Evolutionary conservation across 164 flowering plant genomes (phyloP), one percentile per base, ranked within the genome.

Genomic region (Annona cherimola): DNA sequence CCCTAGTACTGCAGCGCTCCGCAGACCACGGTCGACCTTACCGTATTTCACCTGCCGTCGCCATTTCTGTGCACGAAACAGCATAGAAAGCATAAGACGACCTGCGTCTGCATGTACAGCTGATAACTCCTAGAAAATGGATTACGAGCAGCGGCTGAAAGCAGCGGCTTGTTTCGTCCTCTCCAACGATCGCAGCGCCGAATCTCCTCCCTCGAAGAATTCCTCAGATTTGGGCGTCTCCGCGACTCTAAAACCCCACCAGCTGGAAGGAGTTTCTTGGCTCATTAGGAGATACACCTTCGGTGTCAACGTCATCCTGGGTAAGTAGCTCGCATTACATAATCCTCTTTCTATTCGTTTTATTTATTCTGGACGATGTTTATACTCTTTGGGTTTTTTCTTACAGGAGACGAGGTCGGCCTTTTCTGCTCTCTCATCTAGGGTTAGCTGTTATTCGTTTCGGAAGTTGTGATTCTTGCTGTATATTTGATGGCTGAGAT

Each of bases 371-470:
- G 35, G 35, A 26, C 35, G 20, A 20, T 3, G 35, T 62, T 62
- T 62, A 62, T 35, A 62, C 65, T 39, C 9, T 60, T 65, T 44
- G 61, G 45, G 45, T 74, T 43, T 74, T 43, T 70, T 14, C 61
- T 80, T 87, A 84, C 90, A 90, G 98, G 98, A 66, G 98, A 93
- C 64, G 98, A 93, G 98, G 98, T 93, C 79, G 26, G 72, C 19
- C 44, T 72, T 41, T 45, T 59, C 65, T 50, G 2, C 39, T 43
- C 70, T 50, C 40, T 39, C 3, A 39, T 57, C 68, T 73, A n/a
- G 67, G 69, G 67, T 76, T 69, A 42, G 41, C 39, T 45, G 19
- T 64, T 26, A 26, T 8, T 44, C n/a, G 59, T 55, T 65, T 69
- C 18, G 14, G 14, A 50, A 50, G 3, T 50, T 50, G 57, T 11